Conservation (phyloP, 495 filamentous ascomycete genomes). For the Margaritispora aquatica region DNA sequence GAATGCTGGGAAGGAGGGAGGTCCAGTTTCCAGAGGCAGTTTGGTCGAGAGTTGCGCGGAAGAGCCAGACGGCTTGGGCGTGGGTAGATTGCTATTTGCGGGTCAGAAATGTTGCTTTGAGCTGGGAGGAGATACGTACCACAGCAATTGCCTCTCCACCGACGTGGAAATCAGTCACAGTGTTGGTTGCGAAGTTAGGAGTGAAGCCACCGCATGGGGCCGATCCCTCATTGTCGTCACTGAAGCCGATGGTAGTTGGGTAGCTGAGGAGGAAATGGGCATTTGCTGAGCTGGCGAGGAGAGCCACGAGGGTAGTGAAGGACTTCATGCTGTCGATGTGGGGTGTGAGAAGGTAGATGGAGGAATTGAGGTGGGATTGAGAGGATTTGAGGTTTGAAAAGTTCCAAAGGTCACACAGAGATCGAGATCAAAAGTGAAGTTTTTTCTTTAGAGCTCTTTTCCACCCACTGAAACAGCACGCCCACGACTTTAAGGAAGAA, state of each 20-base stretch:
- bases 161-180: conserved; percentile 42
- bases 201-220: conserved; percentile 42
- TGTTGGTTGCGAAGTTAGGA: conserved; percentile 29
- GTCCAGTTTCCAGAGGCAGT: conserved; percentile 40
- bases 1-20: conserved; percentile 36
- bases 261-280: conserved; percentile 27
- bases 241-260: conserved; percentile 40
- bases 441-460: not conserved
- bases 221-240: conserved; percentile 33
- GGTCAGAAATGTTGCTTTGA: not conserved
- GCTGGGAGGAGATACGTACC: not conserved
- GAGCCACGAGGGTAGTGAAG: not conserved
- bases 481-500: not conserved
- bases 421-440: not conserved
- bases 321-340: not conserved
- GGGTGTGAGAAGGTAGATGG: not conserved
- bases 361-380: not conserved
- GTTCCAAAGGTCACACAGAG: too few species aligned
- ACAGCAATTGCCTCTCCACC: conserved; percentile 28
- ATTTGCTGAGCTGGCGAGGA: conserved; percentile 14
- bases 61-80: conserved; percentile 39
- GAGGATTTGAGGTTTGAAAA: not conserved
- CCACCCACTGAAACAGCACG: not conserved
- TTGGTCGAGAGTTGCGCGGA: conserved; percentile 41
- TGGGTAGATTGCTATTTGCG: conserved; percentile 28